These are phyloP conservation scores for Penicillium dipodomyicola DNA, from an alignment of 495 filamentous ascomycete species.

Conservation along the genomic window DNA sequence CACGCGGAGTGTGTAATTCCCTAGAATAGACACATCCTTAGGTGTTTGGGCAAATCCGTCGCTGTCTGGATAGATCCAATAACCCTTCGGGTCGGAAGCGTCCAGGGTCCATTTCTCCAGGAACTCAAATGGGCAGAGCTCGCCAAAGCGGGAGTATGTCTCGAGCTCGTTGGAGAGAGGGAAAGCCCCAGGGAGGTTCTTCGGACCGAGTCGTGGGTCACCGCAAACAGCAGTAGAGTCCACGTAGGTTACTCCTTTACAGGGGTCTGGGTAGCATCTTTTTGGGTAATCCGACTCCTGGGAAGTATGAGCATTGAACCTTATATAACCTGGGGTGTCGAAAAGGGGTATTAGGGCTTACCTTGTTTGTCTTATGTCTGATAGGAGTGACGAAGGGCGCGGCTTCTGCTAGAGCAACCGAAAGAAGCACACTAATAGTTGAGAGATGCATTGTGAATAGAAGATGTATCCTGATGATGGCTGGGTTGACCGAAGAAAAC, in stretches of 20 bases:
- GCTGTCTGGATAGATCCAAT: slow-evolving; percentile 37
- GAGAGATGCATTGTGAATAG: slow-evolving; percentile 4
- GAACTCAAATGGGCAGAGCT: slow-evolving; percentile 49
- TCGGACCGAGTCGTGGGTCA: slow-evolving; percentile 52
- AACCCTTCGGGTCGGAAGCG: slow-evolving; percentile 23
- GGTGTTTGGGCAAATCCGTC: slow-evolving; percentile 44
- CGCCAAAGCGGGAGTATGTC: slow-evolving; percentile 49
- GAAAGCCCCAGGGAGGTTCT: slow-evolving; percentile 36
- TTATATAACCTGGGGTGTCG: neutral
- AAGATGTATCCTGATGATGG: too few species aligned
- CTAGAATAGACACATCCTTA: slow-evolving; percentile 36
- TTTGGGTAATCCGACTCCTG: slow-evolving; percentile 13
- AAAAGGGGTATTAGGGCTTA: neutral
- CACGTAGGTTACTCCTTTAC: slow-evolving; percentile 39
- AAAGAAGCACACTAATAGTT: neutral
- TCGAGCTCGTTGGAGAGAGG: slow-evolving; percentile 36
- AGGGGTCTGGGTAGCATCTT: slow-evolving; percentile 31
- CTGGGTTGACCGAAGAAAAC: neutral
- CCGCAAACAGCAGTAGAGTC: slow-evolving; percentile 47
- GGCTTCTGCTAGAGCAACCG: slow-evolving; percentile 1
- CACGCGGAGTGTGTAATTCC: slow-evolving; percentile 42
- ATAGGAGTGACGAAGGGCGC: neutral
- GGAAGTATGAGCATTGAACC: neutral
- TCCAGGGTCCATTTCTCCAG: slow-evolving; percentile 45
- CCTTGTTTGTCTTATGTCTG: neutral